These are phyloP conservation scores for Dichotomopilus funicola DNA, from an alignment of 2,329 filamentous ascomycete genomes.

Conservation along the genomic window DNA sequence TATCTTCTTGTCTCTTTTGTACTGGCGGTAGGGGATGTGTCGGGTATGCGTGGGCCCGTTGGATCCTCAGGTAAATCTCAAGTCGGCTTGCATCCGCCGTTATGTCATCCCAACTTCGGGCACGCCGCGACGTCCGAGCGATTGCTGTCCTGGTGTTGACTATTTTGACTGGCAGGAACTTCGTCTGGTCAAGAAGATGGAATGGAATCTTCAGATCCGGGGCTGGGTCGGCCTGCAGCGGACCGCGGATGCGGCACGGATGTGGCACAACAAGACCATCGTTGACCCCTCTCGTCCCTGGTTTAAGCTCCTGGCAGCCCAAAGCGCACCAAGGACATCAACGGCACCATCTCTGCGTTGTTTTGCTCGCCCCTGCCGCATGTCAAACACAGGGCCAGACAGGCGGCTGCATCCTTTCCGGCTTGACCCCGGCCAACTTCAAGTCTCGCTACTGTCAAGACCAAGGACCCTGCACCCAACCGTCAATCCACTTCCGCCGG, in stretches of 20 bases:
- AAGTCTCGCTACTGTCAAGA: constrained; percentile 24
- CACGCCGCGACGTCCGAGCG: constrained; percentile 2
- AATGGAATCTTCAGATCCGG: constrained; percentile 5
- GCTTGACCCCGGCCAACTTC: constrained; percentile 19
- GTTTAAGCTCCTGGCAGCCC: constrained; percentile 3
- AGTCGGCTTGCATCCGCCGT: not conserved
- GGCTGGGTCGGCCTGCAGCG: constrained; percentile 10
- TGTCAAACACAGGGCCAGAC: constrained; percentile 24
- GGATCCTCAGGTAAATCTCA: not conserved
- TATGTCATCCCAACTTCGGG: constrained; percentile 10
- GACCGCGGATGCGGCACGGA: constrained; percentile 18
- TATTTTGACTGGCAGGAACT: constrained; percentile 16
- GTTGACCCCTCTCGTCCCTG: constrained; percentile 12
- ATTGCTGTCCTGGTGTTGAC: constrained; percentile 10
- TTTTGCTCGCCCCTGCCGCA: constrained; percentile 20
- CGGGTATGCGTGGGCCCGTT: too few species aligned
- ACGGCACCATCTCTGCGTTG: constrained; percentile 11
- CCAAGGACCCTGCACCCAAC: constrained; percentile 24
- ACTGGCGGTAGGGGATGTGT: too few species aligned
- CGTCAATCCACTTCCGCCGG: constrained; percentile 8
- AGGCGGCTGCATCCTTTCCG: constrained; percentile 21
- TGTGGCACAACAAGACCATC: constrained; percentile 14
- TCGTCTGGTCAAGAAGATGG: constrained; percentile 18
- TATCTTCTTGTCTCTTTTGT: too few species aligned
- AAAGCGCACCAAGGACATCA: constrained; percentile 16